Evolutionary conservation across 352 stramenopile species (phyloP), one percentile per base, ranked within the genome.

Genomic region (Phytopythium ostracodes): DNA sequence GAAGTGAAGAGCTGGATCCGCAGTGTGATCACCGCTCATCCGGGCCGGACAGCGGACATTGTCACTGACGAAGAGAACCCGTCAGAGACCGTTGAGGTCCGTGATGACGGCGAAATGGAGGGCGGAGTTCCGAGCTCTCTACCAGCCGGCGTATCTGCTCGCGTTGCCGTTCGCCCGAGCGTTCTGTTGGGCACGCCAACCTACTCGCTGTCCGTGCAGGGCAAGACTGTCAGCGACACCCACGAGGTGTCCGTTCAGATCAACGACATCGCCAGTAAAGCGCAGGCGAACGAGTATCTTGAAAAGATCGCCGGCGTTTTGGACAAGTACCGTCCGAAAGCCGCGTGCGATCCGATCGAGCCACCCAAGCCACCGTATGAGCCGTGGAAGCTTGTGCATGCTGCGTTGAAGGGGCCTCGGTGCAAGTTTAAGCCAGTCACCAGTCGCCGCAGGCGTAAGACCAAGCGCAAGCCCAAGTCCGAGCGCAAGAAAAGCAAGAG

Each of bases 221-320:
- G 54, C 25, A n/a, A 9, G 17, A 47, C 20, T 24, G 36, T 59
- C 35, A 31, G 38, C 24, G 54, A 25, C 4, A 59, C 54, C 40
- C 54, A 59, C 35, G 24, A 50, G 12, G 54, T 59, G 36, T 36
- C 22, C 14, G 35, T 59, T 5, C 54, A 29, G 25, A 24, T 50
- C 10, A 35, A 59, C 35, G 40, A 50, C n/a, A 31, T 59, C 17
- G 35, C 54, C 33, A 59, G 54, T 20, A 59, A 59, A 47, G 38
- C 22, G 9, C 31, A 11, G 25, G 54, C 38, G 22, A 50, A 35
- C 15, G 36, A 50, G 22, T 2, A 44, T n/a, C 27, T 59, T 12
- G 24, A 35, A 3, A 24, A 15, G 25, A 36, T 59, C 35, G 9
- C 14, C 22, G 36, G 27, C 24, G 31, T 36, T 7, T 31, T 59